Conservation (phyloP, 2,329 filamentous ascomycete genomes). For the Penicillium expansum region DNA sequence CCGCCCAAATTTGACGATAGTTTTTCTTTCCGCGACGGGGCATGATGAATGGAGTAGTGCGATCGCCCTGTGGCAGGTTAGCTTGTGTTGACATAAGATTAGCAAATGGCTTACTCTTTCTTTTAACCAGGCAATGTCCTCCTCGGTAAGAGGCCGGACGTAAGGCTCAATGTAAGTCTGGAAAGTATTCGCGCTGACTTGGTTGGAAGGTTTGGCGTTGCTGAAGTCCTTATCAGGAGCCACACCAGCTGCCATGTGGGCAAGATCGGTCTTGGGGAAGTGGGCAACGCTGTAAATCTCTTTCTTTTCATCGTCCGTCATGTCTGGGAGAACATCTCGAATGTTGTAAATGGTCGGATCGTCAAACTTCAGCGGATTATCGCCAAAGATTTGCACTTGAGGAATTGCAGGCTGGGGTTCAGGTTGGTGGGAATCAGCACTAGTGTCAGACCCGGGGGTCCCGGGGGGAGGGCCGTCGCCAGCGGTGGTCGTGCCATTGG, state of each 20-base stretch:
- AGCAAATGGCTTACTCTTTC: conserved; percentile 60
- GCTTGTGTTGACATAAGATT: neutral
- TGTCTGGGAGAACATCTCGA: conserved; percentile 66
- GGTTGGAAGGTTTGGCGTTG: conserved; percentile 85
- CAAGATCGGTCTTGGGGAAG: conserved; percentile 77
- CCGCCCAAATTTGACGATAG: conserved; percentile 89
- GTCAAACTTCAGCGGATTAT: conserved; percentile 83
- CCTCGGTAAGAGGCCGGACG: conserved; percentile 83
- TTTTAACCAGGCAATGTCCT: conserved; percentile 88
- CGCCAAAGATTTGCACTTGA: conserved; percentile 83
- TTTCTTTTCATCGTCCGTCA: conserved; percentile 81
- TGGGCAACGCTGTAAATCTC: conserved; percentile 82
- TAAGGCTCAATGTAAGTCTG: conserved; percentile 89
- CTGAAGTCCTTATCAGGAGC: conserved; percentile 95
- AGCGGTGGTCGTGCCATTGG: conserved; percentile 42
- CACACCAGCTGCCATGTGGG: conserved; percentile 80
- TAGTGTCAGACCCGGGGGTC: conserved; percentile 61
- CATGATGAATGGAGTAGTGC: conserved; percentile 78
- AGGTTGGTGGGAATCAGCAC: conserved; percentile 58
- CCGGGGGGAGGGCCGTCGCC: conserved; percentile 61
- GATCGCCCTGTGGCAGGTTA: conserved; percentile 60
- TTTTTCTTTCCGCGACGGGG: conserved; percentile 79
- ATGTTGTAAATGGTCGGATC: conserved; percentile 97
- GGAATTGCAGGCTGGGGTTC: conserved; percentile 60
- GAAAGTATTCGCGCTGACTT: conserved; percentile 92